Conservation (phyloP, 1,284 basidiomycete genomes). For the Clitocybe nebularis region DNA sequence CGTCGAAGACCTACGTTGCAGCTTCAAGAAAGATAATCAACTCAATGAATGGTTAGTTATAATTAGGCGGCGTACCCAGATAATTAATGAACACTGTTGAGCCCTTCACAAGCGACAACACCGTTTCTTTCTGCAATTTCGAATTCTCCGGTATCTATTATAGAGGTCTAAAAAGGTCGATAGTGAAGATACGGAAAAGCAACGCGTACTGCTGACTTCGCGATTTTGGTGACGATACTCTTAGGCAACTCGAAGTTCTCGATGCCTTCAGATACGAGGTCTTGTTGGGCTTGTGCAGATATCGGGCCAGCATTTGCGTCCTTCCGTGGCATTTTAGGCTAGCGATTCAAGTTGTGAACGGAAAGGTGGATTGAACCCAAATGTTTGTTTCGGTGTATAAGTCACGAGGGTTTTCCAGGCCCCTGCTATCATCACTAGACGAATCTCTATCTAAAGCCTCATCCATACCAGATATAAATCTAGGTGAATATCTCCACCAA, state of each 20-base stretch:
- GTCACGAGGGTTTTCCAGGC: too few species aligned
- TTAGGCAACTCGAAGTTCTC: slow-evolving; percentile 86
- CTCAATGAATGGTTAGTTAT: background rate
- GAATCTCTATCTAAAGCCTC: too few species aligned
- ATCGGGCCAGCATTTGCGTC: slow-evolving; percentile 46
- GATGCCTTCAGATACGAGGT: slow-evolving; percentile 73
- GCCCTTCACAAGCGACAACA: slow-evolving; percentile 76
- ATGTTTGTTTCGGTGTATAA: too few species aligned
- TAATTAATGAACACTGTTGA: slow-evolving; percentile 93
- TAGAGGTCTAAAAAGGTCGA: slow-evolving; percentile 1
- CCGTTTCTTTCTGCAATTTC: slow-evolving; percentile 85
- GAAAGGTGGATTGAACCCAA: too few species aligned
- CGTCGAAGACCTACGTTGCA: slow-evolving; percentile 73
- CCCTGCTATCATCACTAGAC: too few species aligned
- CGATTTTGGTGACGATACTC: slow-evolving; percentile 75
- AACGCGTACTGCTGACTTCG: slow-evolving; percentile 64
- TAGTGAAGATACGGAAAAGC: background rate
- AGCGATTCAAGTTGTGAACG: too few species aligned
- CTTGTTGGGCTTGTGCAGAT: slow-evolving; percentile 71
- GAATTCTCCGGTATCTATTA: slow-evolving; percentile 76
- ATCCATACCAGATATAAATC: too few species aligned
- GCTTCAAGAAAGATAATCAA: slow-evolving; percentile 34
- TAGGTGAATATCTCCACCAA: too few species aligned
- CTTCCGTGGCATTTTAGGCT: slow-evolving; percentile 60
- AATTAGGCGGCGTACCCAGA: slow-evolving; percentile 55